Percentiles rank a stretch among this genome's conserved stretches.
These are phyloP conservation scores for Candida sakaeoensis DNA, from an alignment of 805 yeast species.

Conservation along the genomic window DNA sequence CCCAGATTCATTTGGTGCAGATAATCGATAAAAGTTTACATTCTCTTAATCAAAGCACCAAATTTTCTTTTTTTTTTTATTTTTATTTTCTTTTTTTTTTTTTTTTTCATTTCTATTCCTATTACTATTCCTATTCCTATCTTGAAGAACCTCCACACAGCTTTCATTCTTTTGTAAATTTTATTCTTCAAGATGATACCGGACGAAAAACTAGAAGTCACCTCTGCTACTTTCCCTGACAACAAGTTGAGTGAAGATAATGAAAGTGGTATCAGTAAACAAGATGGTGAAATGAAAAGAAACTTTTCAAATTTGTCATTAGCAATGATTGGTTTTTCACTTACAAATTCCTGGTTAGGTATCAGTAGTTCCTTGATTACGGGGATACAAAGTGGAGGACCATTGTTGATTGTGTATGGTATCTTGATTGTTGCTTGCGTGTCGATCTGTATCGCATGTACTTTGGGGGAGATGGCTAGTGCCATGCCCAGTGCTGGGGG, in stretches of 20 bases:
- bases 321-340: conserved; percentile 38
- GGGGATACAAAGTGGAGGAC: conserved; percentile 42
- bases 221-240: background rate
- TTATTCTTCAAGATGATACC: background rate
- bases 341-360: conserved; percentile 44
- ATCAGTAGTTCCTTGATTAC: conserved; percentile 38
- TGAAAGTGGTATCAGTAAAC: conserved; percentile 3
- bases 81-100: too few species aligned
- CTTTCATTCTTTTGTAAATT: background rate
- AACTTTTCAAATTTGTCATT: conserved; percentile 38
- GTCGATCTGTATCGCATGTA: conserved; percentile 34
- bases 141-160: background rate
- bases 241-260: conserved; percentile 4
- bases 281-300: conserved; percentile 16
- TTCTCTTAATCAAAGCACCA: too few species aligned
- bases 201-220: background rate
- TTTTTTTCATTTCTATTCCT: too few species aligned
- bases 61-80: too few species aligned
- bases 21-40: too few species aligned
- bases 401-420: conserved; percentile 38
- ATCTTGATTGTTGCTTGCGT: conserved; percentile 35
- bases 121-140: too few species aligned
- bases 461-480: conserved; percentile 36
- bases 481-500: conserved; percentile 43
- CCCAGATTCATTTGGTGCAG: too few species aligned